phyloP scores from a whole-genome alignment of 768 basidiomycete species.

The Leccinum incarnatum region DNA sequence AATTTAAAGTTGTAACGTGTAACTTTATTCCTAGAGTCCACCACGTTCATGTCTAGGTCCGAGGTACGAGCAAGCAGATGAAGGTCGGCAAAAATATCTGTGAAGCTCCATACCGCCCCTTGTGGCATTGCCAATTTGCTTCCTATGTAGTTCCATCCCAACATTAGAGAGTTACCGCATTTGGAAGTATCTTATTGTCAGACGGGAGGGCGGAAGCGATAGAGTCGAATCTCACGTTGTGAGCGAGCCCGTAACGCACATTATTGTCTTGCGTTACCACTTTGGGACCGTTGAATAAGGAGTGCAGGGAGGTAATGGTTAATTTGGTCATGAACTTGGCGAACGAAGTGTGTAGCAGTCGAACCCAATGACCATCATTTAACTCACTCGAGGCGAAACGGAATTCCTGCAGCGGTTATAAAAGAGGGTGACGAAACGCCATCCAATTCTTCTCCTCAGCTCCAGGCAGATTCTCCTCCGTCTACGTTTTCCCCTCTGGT shows the following conservation, averaged over 20 bases:
- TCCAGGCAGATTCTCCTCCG: slow-evolving; percentile 4
- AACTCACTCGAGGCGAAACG: neutral
- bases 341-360: neutral
- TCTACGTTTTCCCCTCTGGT: neutral
- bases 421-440: slow-evolving; percentile 6
- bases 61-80: neutral
- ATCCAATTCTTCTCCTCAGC: slow-evolving; percentile 2
- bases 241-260: neutral
- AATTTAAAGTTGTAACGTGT: neutral
- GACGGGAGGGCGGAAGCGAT: neutral
- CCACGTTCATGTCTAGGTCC: neutral
- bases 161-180: slow-evolving; percentile 22
- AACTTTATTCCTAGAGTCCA: neutral
- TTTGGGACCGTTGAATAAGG: neutral
- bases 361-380: neutral
- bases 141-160: neutral
- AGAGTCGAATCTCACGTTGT: slow-evolving; percentile 9
- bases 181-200: slow-evolving; percentile 22
- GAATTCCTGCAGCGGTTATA: slow-evolving; percentile 14
- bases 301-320: neutral
- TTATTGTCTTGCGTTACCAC: slow-evolving; percentile 23
- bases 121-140: neutral
- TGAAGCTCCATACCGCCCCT: neutral
- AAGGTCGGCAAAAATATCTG: neutral
- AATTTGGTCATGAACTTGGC: neutral